A percentile compares a stretch with the other conserved stretches of the same genome.
These are phyloP conservation scores for Choricystis sp. DNA, from an alignment of 139 green algal species.

Conservation along the genomic window DNA sequence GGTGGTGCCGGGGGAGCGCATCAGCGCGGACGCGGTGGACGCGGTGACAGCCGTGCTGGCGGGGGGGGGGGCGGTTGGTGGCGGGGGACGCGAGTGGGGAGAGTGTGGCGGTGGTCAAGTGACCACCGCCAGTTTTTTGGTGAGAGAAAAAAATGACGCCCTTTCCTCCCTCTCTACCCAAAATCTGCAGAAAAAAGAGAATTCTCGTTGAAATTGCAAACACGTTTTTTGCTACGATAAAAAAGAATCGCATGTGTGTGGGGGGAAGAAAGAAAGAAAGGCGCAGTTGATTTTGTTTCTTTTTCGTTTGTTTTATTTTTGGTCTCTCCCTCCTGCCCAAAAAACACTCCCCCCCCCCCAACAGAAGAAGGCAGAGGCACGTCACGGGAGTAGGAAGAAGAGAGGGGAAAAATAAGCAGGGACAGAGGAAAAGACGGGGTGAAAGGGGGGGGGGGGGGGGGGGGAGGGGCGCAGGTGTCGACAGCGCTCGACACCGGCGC, in stretches of 20 bases:
- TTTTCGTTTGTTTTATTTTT: not conserved
- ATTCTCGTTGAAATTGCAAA: not conserved
- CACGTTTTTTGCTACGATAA: not conserved
- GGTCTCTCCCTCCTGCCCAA: not conserved
- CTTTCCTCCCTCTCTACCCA: no score
- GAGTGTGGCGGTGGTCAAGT: conserved; percentile 24
- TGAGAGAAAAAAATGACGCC: not conserved
- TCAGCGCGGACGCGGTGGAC: conserved; percentile 20
- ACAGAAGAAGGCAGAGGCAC: not conserved
- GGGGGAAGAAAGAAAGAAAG: no score
- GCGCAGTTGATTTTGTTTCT: not conserved
- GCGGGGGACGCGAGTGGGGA: conserved; percentile 20
- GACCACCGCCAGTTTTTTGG: no score
- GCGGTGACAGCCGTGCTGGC: conserved; percentile 19
- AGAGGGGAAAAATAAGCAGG: not conserved
- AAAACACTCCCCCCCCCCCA: not conserved
- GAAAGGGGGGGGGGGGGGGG: not conserved
- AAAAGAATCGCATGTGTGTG: no score
- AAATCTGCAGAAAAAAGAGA: no score
- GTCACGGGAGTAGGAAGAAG: no score
- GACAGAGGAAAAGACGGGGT: not conserved
- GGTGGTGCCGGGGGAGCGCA: conserved; percentile 55
- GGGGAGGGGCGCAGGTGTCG: no score
- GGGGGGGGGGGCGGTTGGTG: conserved; percentile 32
- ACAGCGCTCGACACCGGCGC: not conserved